Base-by-base conservation (phyloP, 768 basidiomycete genomes). In the Russula sp. region DNA sequence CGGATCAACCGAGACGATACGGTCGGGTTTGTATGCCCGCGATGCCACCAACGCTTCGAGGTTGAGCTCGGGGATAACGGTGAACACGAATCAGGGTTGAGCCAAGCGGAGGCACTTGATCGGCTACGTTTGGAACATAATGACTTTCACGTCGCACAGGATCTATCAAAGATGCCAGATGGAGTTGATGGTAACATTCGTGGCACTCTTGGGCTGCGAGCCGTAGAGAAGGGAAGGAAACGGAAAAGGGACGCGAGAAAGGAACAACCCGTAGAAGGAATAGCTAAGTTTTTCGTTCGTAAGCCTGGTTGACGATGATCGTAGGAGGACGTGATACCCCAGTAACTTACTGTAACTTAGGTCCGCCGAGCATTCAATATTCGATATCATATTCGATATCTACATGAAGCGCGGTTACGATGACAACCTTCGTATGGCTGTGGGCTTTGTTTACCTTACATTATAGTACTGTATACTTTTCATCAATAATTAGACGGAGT, bases 61-160 rank as follows among this genome's bases (percentile, higher is more conserved):
- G 16, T 53, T 16, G 57, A 53, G n/a, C 45, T 70, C 57, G 70
- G 67, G 45, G 77, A 70, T 5, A 67, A 49, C 35, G 70, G 66
- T n/a, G 66, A 69, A 54, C 76, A 47, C 64, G 65, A 69, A 73
- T 54, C 65, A 69, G 66, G 64, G 71, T 2, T 48, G 11, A 74
- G 61, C 70, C 70, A 44, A 47, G 53, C 53, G 6, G 52, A 44
- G 56, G 68, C 77, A 20, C 68, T 87, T 42, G 76, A 73, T 6
- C 73, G 73, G 63, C 70, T 83, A 59, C 78, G 77, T 58, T 68
- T 81, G 73, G 95, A 97, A 70, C 95, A 98, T 68, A 80, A 84
- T 40, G 95, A 97, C 74, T 97, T 84, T 73, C 95, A 98, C 73
- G 85, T 93, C 68, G 94, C 95, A 1, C 79, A 86, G 69, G 88